A percentile compares a stretch with the other conserved stretches of the same genome.
phyloP scores from a whole-genome alignment of 805 yeast species.

The Candida vartiovaarae region DNA sequence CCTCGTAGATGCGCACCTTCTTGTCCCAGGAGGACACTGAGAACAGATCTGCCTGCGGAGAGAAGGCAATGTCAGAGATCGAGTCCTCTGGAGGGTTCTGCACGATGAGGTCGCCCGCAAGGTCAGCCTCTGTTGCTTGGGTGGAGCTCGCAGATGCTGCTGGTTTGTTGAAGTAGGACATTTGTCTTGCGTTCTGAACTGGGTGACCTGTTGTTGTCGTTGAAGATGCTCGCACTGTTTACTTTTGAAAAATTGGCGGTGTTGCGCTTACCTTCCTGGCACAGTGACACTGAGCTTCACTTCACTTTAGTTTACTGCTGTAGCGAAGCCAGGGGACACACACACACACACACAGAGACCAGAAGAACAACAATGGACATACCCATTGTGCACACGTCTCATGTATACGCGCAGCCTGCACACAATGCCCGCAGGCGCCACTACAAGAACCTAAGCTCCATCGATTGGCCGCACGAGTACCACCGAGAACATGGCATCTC shows the following conservation, averaged over 20 bases:
- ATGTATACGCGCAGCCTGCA: too few relatives aligned
- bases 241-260: too few relatives aligned
- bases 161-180: constrained; percentile 32
- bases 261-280: too few relatives aligned
- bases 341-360: too few relatives aligned
- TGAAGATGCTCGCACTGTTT: not conserved
- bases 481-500: constrained; percentile 8
- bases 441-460: constrained; percentile 36
- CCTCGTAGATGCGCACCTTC: constrained; percentile 88
- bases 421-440: constrained; percentile 4
- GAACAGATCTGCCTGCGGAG: constrained; percentile 75
- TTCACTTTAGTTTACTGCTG: too few relatives aligned
- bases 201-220: not conserved
- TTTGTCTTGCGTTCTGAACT: constrained; percentile 5
- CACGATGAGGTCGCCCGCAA: constrained; percentile 63
- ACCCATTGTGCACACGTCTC: constrained; percentile 7
- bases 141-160: constrained; percentile 18
- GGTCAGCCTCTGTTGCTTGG: constrained; percentile 31
- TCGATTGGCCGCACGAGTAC: constrained; percentile 49
- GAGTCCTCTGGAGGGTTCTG: constrained; percentile 90
- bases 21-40: constrained; percentile 93
- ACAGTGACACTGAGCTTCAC: too few relatives aligned
- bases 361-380: constrained; percentile 4
- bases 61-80: constrained; percentile 73
- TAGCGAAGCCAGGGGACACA: too few relatives aligned